Evolutionary conservation across 108 stramenopile species (phyloP), one percentile per base, ranked within the genome.

Genomic region (Aurantiochytrium sp.): DNA sequence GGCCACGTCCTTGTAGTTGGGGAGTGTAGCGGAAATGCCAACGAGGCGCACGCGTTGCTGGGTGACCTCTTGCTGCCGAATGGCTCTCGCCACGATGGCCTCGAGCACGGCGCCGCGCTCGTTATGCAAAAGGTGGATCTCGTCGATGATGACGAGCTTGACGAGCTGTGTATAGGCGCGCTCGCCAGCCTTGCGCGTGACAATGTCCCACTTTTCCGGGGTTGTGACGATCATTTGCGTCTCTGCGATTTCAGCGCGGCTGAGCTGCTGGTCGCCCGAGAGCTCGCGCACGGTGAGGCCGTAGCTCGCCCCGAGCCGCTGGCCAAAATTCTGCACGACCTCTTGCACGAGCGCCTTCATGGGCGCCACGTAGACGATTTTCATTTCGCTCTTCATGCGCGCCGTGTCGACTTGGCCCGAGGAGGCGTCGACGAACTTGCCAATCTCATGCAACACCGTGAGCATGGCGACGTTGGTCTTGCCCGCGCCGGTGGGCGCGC

Each of bases 311-410:
- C 45, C 48, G 36, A 99, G 92, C 2, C 98, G 94, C 85, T 97
- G 91, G 15, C 95, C 93, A 90, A 99, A 98, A 89, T 98, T 99
- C 88, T 95, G 92, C 6, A 99, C 98, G 31, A 95, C 95, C 92
- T 99, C 99, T 89, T 98, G 99, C 24, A 99, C 99, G 55, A 99
- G 93, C 55, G 99, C 99, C 92, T 99, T 99, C 99, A 99, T 99
- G 36, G 99, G 99, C 24, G 99, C 99, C 2, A 99, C 96, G 88
- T 99, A 99, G 32, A 99, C 97, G 88, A 99, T 98, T 91, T 99
- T 99, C 93, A 99, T 98, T 1, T 95, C 90, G 37, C 92, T 91
- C 91, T 99, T 99, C 93, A 99, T 98, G 3, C 95, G 89, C 39
- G 91, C 90, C 27, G 95, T 73, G 68, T 98, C 97, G 89, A 97